Conservation (phyloP, 2,329 filamentous ascomycete species). For the Monilinia fructicola region DNA sequence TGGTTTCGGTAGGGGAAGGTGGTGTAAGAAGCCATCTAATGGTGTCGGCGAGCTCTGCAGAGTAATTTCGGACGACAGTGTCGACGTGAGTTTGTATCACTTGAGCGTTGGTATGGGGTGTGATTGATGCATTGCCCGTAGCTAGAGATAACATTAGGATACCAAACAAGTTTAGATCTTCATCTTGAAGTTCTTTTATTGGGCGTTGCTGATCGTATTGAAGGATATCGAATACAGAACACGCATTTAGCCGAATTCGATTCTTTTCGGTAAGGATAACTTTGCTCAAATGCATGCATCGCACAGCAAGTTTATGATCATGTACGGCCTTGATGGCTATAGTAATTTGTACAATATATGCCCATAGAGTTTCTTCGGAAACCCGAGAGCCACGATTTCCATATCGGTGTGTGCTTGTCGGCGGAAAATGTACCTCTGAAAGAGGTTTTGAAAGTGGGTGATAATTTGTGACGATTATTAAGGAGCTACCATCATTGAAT, state of each 20-base stretch:
- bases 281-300: constrained; percentile 84
- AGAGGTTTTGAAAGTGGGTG: constrained; percentile 89
- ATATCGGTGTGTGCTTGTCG: constrained; percentile 40
- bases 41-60: constrained; percentile 73
- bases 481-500: constrained; percentile 83
- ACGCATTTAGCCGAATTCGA: constrained; percentile 82
- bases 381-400: constrained; percentile 46
- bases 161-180: constrained; percentile 83
- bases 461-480: constrained; percentile 93
- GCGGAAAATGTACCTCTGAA: constrained; percentile 71
- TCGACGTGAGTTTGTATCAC: constrained; percentile 70
- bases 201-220: constrained; percentile 72
- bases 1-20: constrained; percentile 62
- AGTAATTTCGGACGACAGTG: constrained; percentile 74
- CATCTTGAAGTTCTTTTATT: constrained; percentile 75
- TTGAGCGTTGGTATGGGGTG: constrained; percentile 36
- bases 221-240: constrained; percentile 85
- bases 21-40: constrained; percentile 75
- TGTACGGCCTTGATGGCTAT: constrained; percentile 88
- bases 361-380: constrained; percentile 79
- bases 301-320: constrained; percentile 73
- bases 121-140: constrained; percentile 57
- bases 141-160: constrained; percentile 80
- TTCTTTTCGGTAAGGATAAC: constrained; percentile 89
- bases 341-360: constrained; percentile 87